A percentile compares a stretch with the other conserved stretches of the same genome.
These are phyloP conservation scores for Stylosanthes scabra DNA, from an alignment of 331 rosid genomes.

Conservation along the genomic window DNA sequence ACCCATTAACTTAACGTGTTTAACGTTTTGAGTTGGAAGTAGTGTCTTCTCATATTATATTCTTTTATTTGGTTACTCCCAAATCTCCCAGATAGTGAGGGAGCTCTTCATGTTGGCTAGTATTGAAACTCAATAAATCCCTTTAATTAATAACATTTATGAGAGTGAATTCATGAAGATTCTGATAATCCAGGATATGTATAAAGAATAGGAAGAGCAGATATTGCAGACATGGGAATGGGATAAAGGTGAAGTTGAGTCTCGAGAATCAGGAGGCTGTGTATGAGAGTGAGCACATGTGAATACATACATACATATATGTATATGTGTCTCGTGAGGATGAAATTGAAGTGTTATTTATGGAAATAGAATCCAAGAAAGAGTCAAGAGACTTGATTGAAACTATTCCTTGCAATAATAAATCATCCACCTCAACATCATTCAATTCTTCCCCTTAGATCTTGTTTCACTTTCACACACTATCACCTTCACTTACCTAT, in stretches of 20 bases:
- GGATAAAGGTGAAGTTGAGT: conserved; percentile 76
- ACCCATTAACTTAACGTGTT: too few species aligned
- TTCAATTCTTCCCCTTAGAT: conserved; percentile 23
- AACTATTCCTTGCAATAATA: conserved; percentile 39
- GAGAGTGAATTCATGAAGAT: too few species aligned
- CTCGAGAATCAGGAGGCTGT: conserved; percentile 77
- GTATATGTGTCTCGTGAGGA: too few species aligned
- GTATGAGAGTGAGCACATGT: conserved; percentile 72
- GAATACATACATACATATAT: too few species aligned
- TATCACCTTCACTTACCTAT: neutral
- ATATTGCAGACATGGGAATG: conserved; percentile 57
- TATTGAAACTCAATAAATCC: too few species aligned
- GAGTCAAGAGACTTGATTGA: conserved; percentile 50
- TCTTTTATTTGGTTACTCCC: too few species aligned
- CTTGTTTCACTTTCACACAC: neutral
- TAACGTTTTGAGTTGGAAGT: too few species aligned
- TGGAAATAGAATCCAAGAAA: conserved; percentile 71
- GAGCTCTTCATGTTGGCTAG: too few species aligned
- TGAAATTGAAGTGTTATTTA: conserved; percentile 33
- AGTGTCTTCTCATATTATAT: too few species aligned
- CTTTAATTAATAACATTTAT: too few species aligned
- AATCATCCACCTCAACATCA: conserved; percentile 52
- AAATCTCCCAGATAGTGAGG: too few species aligned
- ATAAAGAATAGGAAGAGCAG: neutral
- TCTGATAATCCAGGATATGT: conserved; percentile 8